A percentile compares a stretch with the other conserved stretches of the same genome.
phyloP scores from a whole-genome alignment of 352 stramenopile genomes.

The Phytophthora sojae region DNA sequence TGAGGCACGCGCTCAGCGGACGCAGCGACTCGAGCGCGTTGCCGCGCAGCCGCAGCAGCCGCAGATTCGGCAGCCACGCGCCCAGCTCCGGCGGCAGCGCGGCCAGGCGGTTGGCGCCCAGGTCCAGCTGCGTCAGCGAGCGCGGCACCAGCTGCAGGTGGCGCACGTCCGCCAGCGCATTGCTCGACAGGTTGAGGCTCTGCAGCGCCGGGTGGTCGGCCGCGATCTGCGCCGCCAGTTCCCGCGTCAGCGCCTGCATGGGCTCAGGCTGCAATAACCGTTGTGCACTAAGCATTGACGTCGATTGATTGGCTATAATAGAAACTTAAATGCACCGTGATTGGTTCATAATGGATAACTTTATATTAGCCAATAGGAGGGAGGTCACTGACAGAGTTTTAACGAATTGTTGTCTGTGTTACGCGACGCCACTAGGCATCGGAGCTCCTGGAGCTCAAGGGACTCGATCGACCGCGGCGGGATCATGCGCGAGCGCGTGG shows the following conservation, averaged over 20 bases:
- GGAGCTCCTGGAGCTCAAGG: background rate
- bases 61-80: constrained; percentile 46
- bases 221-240: constrained; percentile 74
- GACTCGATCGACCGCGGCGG: too few relatives aligned
- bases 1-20: constrained; percentile 33
- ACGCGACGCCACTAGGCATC: background rate
- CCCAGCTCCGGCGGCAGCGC: constrained; percentile 47
- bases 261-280: background rate
- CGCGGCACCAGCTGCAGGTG: constrained; percentile 61
- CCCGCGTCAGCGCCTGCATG: constrained; percentile 59
- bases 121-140: constrained; percentile 59
- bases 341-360: background rate
- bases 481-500: constrained; percentile 36
- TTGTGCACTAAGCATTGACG: background rate
- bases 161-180: constrained; percentile 57
- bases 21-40: constrained; percentile 69
- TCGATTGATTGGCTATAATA: background rate
- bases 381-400: too few relatives aligned
- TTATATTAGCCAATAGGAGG: too few relatives aligned
- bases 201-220: constrained; percentile 65
- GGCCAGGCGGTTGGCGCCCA: constrained; percentile 63
- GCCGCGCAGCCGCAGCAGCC: constrained; percentile 56
- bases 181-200: constrained; percentile 68
- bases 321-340: background rate
- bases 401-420: too few relatives aligned